Base-by-base conservation (phyloP, 495 filamentous ascomycete species). In the Talaromyces nanjingensis region DNA sequence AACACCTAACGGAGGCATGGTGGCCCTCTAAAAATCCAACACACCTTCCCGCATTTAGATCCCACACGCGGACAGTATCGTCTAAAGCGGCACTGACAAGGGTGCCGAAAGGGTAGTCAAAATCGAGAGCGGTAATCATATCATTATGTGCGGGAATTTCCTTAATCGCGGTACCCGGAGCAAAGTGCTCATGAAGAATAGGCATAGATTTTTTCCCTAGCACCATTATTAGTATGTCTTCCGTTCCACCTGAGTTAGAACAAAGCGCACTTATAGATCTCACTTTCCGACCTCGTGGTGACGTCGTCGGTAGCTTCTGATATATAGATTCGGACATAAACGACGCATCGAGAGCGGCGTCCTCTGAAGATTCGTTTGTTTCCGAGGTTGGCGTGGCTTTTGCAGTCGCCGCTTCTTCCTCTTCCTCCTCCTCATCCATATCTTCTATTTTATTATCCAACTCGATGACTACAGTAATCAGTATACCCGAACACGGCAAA, bases 271-370 rank as follows among this genome's bases (percentile, higher is more conserved):
- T 79, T 68, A 83, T 85, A 27, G 84, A 86, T 64, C 87, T 87
- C 52, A 86, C 87, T 67, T 87, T 86, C 72, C 86, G 84, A 31
- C 83, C 75, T 63, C 83, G 86, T 29, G 83, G 76, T 63, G 83
- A 81, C 14, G 85, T 73, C 12, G 86, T 84, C 0, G 92, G 91
- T 16, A 98, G 74, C 72, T 97, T 98, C 69, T 93, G 88, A 70
- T 97, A 99, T 66, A 99, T 91, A 7, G 92, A 96, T 71, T 97
- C 92, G 2, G 94, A 97, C 96, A 98, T 98, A 79, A 98, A 99
- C 1, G 86, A 84, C 14, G 79, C 82, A 67, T 83, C 86, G 83
- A 74, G 84, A 63, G 75, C 84, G 61, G 74, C 77, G 64, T 84
- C 79, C 27, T 86, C 86, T 31, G 82, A 76, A 54, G 60, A 31